Conservation (phyloP, 2,329 filamentous ascomycete species). For the Nigrospora osmanthi region DNA sequence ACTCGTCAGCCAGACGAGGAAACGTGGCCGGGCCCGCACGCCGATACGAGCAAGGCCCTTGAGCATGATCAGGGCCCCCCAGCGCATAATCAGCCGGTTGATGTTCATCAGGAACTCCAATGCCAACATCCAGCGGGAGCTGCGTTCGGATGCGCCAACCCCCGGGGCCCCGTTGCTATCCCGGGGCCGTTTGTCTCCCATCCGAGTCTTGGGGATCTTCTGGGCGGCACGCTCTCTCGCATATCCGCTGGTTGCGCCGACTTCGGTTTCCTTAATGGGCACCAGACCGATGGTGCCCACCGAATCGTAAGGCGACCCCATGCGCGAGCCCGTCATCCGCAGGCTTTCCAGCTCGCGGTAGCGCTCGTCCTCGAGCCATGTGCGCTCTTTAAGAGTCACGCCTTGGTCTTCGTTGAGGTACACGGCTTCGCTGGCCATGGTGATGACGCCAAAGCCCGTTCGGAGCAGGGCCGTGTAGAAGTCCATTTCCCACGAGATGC, state of each 20-base stretch:
- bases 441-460: constrained; percentile 80
- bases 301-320: constrained; percentile 41
- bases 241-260: constrained; percentile 48
- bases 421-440: constrained; percentile 90
- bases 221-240: constrained; percentile 63
- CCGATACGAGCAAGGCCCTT: constrained; percentile 50
- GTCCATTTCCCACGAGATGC: constrained; percentile 81
- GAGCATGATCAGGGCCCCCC: constrained; percentile 46
- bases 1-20: constrained; percentile 49
- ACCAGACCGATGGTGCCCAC: constrained; percentile 47
- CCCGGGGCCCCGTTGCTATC: constrained; percentile 36
- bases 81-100: constrained; percentile 53
- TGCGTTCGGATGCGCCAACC: constrained; percentile 71
- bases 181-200: constrained; percentile 35
- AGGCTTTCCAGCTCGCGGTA: constrained; percentile 65
- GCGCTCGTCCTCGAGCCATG: constrained; percentile 88
- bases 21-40: constrained; percentile 52
- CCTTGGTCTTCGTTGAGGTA: constrained; percentile 84
- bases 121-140: constrained; percentile 69
- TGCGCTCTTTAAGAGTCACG: constrained; percentile 66
- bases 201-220: constrained; percentile 38
- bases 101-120: constrained; percentile 73
- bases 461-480: constrained; percentile 89
- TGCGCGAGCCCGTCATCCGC: constrained; percentile 38
- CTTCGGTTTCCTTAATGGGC: constrained; percentile 40